Conservation (phyloP, 2,329 filamentous ascomycete genomes). For the Claviceps maximensis region DNA sequence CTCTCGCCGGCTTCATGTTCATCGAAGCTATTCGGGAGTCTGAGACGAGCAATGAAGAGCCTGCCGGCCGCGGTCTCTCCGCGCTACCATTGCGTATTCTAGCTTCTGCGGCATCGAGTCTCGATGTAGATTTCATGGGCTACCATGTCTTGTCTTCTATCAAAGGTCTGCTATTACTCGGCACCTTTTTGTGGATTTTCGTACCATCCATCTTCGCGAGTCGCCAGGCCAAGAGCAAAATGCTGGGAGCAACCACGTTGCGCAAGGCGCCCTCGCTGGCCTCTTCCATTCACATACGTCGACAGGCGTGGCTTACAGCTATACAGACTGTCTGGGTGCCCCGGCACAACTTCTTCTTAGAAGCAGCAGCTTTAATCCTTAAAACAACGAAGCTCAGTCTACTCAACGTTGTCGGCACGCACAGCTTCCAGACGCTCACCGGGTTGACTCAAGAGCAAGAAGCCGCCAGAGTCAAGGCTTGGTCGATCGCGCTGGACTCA, state of each 20-base stretch:
- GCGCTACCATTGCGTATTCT: constrained; percentile 49
- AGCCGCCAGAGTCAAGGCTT: constrained; percentile 74
- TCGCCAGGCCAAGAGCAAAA: constrained; percentile 36
- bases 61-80: constrained; percentile 53
- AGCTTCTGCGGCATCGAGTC: constrained; percentile 29
- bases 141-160: constrained; percentile 40
- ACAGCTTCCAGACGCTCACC: constrained; percentile 65
- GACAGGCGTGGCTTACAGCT: constrained; percentile 84
- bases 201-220: constrained; percentile 38
- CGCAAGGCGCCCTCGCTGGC: constrained; percentile 55
- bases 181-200: constrained; percentile 40
- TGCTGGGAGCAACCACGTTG: constrained; percentile 29
- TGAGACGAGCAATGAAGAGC: constrained; percentile 49
- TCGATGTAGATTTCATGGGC: constrained; percentile 41
- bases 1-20: constrained; percentile 83
- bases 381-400: constrained; percentile 75
- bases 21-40: constrained; percentile 64
- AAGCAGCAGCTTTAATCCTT: constrained; percentile 64
- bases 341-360: constrained; percentile 71
- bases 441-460: constrained; percentile 78
- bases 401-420: constrained; percentile 62
- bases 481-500: constrained; percentile 85
- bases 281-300: constrained; percentile 72
- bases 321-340: constrained; percentile 90
- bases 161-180: constrained; percentile 38